Evolutionary conservation across 495 filamentous ascomycete species (phyloP), one percentile per base, ranked within the genome.

Genomic region (Annulohypoxylon stygium): DNA sequence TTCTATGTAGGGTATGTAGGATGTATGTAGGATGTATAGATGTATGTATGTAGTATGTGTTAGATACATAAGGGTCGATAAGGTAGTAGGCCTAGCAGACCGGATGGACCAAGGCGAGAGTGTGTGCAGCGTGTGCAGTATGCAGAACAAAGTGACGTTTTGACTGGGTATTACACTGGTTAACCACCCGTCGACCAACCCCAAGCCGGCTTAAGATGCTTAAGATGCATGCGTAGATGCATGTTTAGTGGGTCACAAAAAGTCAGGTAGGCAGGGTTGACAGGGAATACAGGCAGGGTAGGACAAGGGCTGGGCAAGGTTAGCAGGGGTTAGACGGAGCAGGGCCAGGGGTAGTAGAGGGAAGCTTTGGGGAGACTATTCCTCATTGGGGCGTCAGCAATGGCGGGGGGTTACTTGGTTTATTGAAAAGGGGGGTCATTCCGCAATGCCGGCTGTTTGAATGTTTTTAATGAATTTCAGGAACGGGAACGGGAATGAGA

Each of bases 191-290:
- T 39, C 30, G 36, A 39, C 36, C 39, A 67, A 60, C 67, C 41
- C 66, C 62, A 74, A 74, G 71, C 61, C 62, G 67, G 71, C 71
- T 70, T 70, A 41, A 63, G 57, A 70, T 67, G 67, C 67, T 70
- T 67, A 39, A 63, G 58, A 70, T 67, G 72, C 72, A 75, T 75
- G 72, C 72, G 58, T 75, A 75, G 51, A 64, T 68, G 72, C 59
- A 75, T 75, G 67, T 75, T 71, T 75, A 71, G 67, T 65, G 72
- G 72, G 16, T 41, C 71, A n/a, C 39, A 2, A 6, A 45, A 51
- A 54, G 53, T 45, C 26, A 61, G 48, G 65, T 57, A 67, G 51
- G 20, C 50, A 54, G 43, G 16, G 16, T 47, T 18, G 43, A 6
- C 43, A 47, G 41, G 51, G 39, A 47, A 61, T 55, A 39, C 18